phyloP scores from a whole-genome alignment of 257 asterid species.

The Nicotiana tomentosiformis region DNA sequence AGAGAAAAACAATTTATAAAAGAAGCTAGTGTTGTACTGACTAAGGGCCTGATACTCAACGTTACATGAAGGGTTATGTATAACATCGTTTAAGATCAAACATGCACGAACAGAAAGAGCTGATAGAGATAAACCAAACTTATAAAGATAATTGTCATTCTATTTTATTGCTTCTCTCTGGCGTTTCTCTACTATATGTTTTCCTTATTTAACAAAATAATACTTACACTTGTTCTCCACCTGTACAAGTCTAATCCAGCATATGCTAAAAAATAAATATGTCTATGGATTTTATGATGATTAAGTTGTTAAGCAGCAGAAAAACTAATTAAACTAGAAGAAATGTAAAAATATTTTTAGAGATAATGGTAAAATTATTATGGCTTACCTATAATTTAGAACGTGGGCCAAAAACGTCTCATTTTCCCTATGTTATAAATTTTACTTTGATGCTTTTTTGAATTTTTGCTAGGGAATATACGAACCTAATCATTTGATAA shows the following conservation, averaged over 20 bases:
- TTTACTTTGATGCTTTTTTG: slow-evolving; percentile 37
- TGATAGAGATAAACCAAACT: too few species aligned
- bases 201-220: background rate
- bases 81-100: background rate
- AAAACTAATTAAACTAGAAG: background rate
- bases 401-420: slow-evolving; percentile 37
- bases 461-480: slow-evolving; percentile 36
- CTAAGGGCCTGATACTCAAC: background rate
- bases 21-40: background rate
- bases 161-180: background rate
- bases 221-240: background rate
- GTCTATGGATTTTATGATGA: background rate
- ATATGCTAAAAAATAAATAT: background rate
- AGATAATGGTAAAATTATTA: background rate
- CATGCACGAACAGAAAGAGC: too few species aligned
- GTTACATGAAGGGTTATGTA: background rate
- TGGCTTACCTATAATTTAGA: slow-evolving; percentile 4
- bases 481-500: slow-evolving; percentile 41
- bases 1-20: background rate
- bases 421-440: slow-evolving; percentile 16
- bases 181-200: background rate
- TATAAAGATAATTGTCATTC: background rate
- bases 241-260: background rate
- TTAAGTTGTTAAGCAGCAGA: background rate
- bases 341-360: background rate